phyloP scores from a whole-genome alignment of 768 basidiomycete species.

The Stropharia rugosoannulata region DNA sequence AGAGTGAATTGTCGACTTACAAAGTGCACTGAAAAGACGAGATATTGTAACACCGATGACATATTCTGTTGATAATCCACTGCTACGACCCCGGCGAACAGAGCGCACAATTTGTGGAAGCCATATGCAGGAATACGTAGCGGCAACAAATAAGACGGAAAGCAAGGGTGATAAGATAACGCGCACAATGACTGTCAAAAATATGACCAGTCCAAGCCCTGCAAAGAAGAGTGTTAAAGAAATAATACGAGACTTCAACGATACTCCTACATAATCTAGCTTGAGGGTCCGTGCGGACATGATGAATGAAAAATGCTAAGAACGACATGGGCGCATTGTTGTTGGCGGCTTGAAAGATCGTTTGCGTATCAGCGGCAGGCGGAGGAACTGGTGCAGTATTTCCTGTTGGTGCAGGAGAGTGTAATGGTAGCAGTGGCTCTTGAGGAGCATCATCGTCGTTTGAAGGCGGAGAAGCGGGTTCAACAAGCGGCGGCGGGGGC shows the following conservation, averaged over 20 bases:
- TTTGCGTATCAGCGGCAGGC: constrained; percentile 15
- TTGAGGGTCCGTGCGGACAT: constrained; percentile 68
- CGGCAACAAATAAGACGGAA: constrained; percentile 61
- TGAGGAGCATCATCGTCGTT: constrained; percentile 8
- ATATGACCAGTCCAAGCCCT: constrained; percentile 72
- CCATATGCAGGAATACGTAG: constrained; percentile 83
- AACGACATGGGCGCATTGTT: constrained; percentile 34
- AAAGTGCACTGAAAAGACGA: constrained; percentile 68
- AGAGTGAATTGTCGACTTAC: constrained; percentile 43
- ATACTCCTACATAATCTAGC: constrained; percentile 61
- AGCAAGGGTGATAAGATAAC: constrained; percentile 68
- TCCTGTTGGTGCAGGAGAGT: constrained; percentile 12
- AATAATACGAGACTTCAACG: not conserved
- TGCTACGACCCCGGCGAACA: constrained; percentile 64
- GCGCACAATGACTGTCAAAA: constrained; percentile 71
- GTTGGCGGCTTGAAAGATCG: constrained; percentile 19
- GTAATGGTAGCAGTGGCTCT: constrained; percentile 11
- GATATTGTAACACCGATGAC: constrained; percentile 75
- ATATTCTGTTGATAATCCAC: constrained; percentile 69
- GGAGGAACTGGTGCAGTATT: constrained; percentile 22
- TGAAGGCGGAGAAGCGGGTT: constrained; percentile 19
- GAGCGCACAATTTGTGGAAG: constrained; percentile 82
- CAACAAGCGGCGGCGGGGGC: constrained; percentile 27
- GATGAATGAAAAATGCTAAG: constrained; percentile 52
- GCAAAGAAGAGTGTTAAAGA: constrained; percentile 2